Evolutionary conservation across 2,329 filamentous ascomycete genomes (phyloP), one percentile per base, ranked within the genome.

Genomic region (Ophiostoma triangulosporum): DNA sequence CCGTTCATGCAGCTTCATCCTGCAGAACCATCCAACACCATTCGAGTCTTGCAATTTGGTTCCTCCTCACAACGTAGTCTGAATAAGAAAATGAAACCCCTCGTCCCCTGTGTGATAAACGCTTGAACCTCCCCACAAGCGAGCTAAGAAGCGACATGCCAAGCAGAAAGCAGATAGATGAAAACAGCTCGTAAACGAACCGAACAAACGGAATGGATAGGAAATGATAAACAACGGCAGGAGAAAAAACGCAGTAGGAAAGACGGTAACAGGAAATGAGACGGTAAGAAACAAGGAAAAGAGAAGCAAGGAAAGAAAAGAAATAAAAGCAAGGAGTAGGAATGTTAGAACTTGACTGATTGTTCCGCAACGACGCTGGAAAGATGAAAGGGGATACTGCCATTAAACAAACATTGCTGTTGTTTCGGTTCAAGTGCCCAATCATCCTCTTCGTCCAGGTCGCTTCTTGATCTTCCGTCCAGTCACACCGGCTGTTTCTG

Each of bases 41-140:
- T 12, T 14, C 43, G 6, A 27, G 43, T 53, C 50, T 24, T 57
- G 54, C 58, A 57, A 58, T 57, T 50, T 59, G 40, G 24, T 50
- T 46, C 57, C 43, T 57, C 55, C 55, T 33, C 58, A 54, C 57
- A 43, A 20, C 24, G 3, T 14, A 24, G 14, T 50, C 32, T 17
- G 6, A 31, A 11, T 46, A 29, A n/a, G 11, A 49, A 9, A 50
- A 54, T 11, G 20, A 52, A 55, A 55, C 63, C 54, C 63, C 59
- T 63, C 62, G 54, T 64, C 64, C 63, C 64, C 62, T 61, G 57
- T 58, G 63, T 57, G 8, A 33, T 22, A 50, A 53, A 32, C 62
- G 64, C 29, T 48, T 57, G 61, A 46, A 64, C 67, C 62, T 66
- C 64, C 65, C 64, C 64, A 66, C 63, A 65, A 68, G 65, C 64